Percentiles rank a stretch among this genome's conserved stretches.
phyloP scores from a whole-genome alignment of 805 yeast species.

The Candida pseudofarinosa region DNA sequence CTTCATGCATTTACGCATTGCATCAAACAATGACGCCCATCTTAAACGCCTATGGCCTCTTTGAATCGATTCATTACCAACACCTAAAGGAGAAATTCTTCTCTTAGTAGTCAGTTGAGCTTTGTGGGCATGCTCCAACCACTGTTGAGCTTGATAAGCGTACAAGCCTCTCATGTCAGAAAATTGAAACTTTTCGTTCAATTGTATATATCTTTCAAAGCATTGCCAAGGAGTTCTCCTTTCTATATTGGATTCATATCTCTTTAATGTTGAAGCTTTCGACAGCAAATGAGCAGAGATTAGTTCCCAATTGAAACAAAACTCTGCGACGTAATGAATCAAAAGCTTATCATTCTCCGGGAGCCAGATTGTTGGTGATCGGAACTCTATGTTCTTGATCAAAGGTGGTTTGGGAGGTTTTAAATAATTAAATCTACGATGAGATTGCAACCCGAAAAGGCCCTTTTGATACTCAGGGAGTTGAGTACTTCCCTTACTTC shows the following conservation, averaged over 20 bases:
- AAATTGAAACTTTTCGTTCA: slow-evolving; percentile 83
- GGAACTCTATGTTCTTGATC: slow-evolving; percentile 67
- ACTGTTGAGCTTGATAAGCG: slow-evolving; percentile 78
- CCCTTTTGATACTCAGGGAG: slow-evolving; percentile 52
- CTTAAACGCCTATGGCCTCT: slow-evolving; percentile 86
- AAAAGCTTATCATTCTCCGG: slow-evolving; percentile 87
- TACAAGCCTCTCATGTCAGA: slow-evolving; percentile 84
- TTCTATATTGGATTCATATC: slow-evolving; percentile 83
- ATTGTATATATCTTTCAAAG: slow-evolving; percentile 91
- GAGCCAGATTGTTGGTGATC: slow-evolving; percentile 94
- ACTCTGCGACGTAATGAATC: slow-evolving; percentile 78
- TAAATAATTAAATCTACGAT: slow-evolving; percentile 56
- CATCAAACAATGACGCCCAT: slow-evolving; percentile 98
- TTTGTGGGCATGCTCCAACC: slow-evolving; percentile 89
- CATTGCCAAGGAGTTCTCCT: slow-evolving; percentile 99
- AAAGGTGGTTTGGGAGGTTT: slow-evolving; percentile 93
- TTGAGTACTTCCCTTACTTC: slow-evolving; percentile 11
- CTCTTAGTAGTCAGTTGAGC: slow-evolving; percentile 86
- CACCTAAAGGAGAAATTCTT: slow-evolving; percentile 87
- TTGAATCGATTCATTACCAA: slow-evolving; percentile 88
- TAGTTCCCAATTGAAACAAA: slow-evolving; percentile 88
- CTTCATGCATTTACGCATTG: slow-evolving; percentile 83
- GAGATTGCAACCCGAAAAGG: slow-evolving; percentile 48
- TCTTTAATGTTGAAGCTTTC: slow-evolving; percentile 50
- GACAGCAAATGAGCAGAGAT: slow-evolving; percentile 77